These are phyloP conservation scores for Fusarium sp. DNA, from an alignment of 2,329 filamentous ascomycete genomes.

Conservation along the genomic window DNA sequence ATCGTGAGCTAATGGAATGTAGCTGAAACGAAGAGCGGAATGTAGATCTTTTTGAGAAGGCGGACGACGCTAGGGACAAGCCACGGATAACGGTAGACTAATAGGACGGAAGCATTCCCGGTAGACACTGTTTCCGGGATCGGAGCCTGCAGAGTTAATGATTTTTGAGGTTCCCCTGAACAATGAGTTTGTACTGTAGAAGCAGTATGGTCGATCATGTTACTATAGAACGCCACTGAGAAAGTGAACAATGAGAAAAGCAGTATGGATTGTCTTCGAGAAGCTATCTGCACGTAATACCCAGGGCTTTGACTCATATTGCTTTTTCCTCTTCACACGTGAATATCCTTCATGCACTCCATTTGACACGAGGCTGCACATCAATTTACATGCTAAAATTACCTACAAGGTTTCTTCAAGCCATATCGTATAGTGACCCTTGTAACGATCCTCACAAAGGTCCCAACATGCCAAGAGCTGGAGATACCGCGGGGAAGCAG, in stretches of 20 bases:
- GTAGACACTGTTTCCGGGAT: conserved; percentile 4
- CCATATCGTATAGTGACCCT: not conserved
- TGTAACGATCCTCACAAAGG: not conserved
- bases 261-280: not conserved
- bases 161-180: conserved; percentile 1
- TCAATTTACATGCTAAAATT: not conserved
- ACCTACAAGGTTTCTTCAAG: not conserved
- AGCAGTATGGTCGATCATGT: not conserved
- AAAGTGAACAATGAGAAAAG: fast-evolving
- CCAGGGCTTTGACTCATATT: not conserved
- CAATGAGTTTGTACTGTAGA: not conserved
- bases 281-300: not conserved
- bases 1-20: not conserved
- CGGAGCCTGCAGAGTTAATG: not conserved
- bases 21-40: not conserved
- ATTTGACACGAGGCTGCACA: not conserved
- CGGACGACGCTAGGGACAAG: not conserved
- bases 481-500: not conserved
- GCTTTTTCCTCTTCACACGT: not conserved
- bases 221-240: not conserved
- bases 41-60: not conserved
- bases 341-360: not conserved
- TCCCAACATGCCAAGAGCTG: not conserved
- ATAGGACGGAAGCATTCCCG: conserved; percentile 2
- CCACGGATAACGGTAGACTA: not conserved